Evolutionary conservation across 2,329 filamentous ascomycete genomes (phyloP), one percentile per base, ranked within the genome.

Genomic region (Trichoderma koningii): DNA sequence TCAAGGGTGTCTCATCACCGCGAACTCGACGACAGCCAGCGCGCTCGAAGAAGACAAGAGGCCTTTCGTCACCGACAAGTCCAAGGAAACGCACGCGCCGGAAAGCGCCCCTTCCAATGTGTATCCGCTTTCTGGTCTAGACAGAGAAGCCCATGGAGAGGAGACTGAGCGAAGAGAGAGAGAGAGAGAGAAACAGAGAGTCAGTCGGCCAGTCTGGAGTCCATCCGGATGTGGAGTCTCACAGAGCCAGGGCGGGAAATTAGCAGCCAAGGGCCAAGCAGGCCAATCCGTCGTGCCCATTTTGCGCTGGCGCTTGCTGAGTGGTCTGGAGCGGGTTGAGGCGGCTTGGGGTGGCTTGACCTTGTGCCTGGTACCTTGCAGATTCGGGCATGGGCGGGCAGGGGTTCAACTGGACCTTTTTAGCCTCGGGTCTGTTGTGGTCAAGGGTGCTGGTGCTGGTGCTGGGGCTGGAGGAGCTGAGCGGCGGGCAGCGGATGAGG

Each of bases 361-460:
- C 14, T 21, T 62, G 59, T 62, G 59, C 59, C 59, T 62, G 59
- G 59, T 44, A 62, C 59, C 59, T 62, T 62, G 59, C 59, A 62
- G 59, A 48, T 62, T 38, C 34, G 30, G 48, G 42, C 23, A 23
- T 26, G 26, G 57, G 41, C 12, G 10, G 34, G 34, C 34, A 38
- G 34, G 34, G 34, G 34, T 38, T 14, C 12, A 5, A 14, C 30
- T 38, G 34, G 34, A 5, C 34, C 12, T 38, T 38, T 61, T 62
- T 53, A 53, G 59, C 48, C 23, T 62, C 38, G 47, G 50, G 57
- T 61, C 34, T 51, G 47, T 42, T 45, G 59, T 23, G 53, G 14
- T 41, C 14, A 62, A 52, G 34, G 59, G 45, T 44, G 55, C 12
- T 42, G 19, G 7, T 42, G 19, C 41, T 59, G 55, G 55, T 14